Percentiles rank a stretch among this genome's conserved stretches.
phyloP scores from a whole-genome alignment of 352 stramenopile species.

The Phytopythium aichiense region DNA sequence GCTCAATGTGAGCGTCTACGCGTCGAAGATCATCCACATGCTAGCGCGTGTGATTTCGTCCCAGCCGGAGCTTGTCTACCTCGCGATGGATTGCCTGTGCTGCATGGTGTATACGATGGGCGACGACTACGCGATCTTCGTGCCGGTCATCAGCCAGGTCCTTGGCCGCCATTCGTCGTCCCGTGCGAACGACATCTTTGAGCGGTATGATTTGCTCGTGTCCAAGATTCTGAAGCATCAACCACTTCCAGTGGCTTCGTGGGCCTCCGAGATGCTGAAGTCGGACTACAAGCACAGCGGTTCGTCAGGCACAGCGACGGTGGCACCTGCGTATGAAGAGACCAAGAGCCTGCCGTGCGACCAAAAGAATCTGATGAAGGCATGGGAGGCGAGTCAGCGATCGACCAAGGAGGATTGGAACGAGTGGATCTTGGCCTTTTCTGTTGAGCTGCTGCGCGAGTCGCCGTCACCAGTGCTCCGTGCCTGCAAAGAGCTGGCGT shows the following conservation, averaged over 20 bases:
- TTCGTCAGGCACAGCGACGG: constrained; percentile 7
- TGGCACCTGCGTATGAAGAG: constrained; percentile 36
- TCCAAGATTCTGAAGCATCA: constrained; percentile 89
- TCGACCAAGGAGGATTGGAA: constrained; percentile 95
- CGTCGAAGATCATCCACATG: constrained; percentile 90
- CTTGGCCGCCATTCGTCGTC: constrained; percentile 58
- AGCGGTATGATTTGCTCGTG: constrained; percentile 83
- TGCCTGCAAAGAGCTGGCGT: constrained; percentile 94
- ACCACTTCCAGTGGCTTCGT: constrained; percentile 75
- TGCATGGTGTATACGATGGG: constrained; percentile 90
- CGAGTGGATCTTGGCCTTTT: constrained; percentile 98
- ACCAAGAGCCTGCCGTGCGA: constrained; percentile 77
- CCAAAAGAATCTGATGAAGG: constrained; percentile 81
- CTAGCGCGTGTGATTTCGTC: constrained; percentile 78
- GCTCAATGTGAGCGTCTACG: constrained; percentile 85
- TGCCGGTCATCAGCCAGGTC: constrained; percentile 82
- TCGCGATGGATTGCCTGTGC: constrained; percentile 85
- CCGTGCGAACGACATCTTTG: constrained; percentile 79
- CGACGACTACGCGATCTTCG: constrained; percentile 87
- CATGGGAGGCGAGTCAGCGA: constrained; percentile 81
- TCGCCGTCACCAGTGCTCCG: constrained; percentile 95
- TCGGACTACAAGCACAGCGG: constrained; percentile 34
- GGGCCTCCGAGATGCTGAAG: constrained; percentile 71
- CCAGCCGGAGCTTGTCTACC: constrained; percentile 79
- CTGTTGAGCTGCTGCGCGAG: constrained; percentile 96